Percentiles rank a stretch among this genome's conserved stretches.
Conservation (phyloP, 495 filamentous ascomycete species). For the Aspergillus bridgeri region DNA sequence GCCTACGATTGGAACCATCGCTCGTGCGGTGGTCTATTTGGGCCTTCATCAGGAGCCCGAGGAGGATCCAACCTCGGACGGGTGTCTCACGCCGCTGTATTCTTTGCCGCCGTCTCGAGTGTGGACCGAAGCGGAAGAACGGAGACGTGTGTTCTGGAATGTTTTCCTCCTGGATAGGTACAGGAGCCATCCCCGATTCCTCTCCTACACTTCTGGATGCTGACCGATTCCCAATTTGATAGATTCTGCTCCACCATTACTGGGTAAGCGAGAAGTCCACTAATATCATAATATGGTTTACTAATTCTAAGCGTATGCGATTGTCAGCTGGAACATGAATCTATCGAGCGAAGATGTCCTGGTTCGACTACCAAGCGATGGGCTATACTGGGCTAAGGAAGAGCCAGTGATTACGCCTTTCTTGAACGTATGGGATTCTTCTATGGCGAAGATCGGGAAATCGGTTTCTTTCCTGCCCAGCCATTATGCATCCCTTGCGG, state of each 20-base stretch:
- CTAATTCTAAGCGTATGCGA: too few relatives aligned
- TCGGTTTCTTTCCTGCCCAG: conserved; percentile 24
- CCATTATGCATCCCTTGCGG: too few relatives aligned
- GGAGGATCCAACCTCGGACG: neutral
- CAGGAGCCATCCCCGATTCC: too few relatives aligned
- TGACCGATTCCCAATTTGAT: too few relatives aligned
- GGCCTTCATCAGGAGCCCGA: conserved; percentile 31
- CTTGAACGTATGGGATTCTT: conserved; percentile 41
- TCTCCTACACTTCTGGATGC: too few relatives aligned
- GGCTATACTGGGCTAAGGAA: conserved; percentile 29
- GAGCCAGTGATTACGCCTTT: conserved; percentile 33
- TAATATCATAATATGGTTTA: too few relatives aligned
- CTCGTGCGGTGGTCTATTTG: conserved; percentile 37
- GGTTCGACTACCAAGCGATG: conserved; percentile 21
- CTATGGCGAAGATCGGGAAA: conserved; percentile 32
- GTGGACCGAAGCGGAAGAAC: conserved; percentile 51
- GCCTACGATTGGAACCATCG: conserved; percentile 36
- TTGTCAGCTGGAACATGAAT: conserved; percentile 41
- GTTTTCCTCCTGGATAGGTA: conserved; percentile 50
- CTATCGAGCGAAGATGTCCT: conserved; percentile 31
- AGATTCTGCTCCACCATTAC: conserved; percentile 34
- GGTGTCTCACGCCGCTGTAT: conserved; percentile 8
- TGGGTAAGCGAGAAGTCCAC: too few relatives aligned
- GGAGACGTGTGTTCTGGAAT: conserved; percentile 51
- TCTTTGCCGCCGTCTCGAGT: conserved; percentile 30